A percentile compares a stretch with the other conserved stretches of the same genome.
These are phyloP conservation scores for Eruca vesicaria DNA, from an alignment of 441 rosid species.

Conservation along the genomic window DNA sequence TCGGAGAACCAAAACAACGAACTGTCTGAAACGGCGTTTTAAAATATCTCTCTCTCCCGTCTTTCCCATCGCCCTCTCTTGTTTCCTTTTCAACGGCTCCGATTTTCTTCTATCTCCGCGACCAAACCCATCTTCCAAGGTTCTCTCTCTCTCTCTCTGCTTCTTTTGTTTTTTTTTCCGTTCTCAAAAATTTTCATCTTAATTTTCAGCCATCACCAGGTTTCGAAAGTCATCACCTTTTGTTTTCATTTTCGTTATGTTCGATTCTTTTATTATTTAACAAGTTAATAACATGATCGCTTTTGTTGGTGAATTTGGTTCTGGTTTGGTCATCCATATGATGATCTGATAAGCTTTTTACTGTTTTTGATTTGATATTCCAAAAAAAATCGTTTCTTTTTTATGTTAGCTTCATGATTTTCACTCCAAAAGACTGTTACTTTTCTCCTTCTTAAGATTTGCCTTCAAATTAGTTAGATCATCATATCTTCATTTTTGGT, in stretches of 20 bases:
- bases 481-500: not conserved
- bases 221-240: not conserved
- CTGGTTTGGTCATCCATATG: not conserved
- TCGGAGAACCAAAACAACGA: slow-evolving; percentile 15
- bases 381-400: too few relatives aligned
- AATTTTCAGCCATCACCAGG: not conserved
- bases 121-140: slow-evolving; percentile 27
- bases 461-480: not conserved
- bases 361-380: not conserved
- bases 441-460: not conserved
- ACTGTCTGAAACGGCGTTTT: slow-evolving; percentile 31
- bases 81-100: slow-evolving; percentile 20
- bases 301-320: slow-evolving; percentile 12
- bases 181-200: not conserved
- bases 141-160: not conserved
- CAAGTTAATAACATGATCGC: too few relatives aligned
- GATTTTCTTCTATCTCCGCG: slow-evolving; percentile 2
- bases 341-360: not conserved
- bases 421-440: not conserved
- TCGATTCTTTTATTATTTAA: not conserved
- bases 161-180: not conserved
- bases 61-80: not conserved
- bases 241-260: not conserved
- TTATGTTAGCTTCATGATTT: too few relatives aligned
- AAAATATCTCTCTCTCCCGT: slow-evolving; percentile 8